Evolutionary conservation across 345 rosid species (phyloP).

Genomic region (Hirschfeldia incana): DNA sequence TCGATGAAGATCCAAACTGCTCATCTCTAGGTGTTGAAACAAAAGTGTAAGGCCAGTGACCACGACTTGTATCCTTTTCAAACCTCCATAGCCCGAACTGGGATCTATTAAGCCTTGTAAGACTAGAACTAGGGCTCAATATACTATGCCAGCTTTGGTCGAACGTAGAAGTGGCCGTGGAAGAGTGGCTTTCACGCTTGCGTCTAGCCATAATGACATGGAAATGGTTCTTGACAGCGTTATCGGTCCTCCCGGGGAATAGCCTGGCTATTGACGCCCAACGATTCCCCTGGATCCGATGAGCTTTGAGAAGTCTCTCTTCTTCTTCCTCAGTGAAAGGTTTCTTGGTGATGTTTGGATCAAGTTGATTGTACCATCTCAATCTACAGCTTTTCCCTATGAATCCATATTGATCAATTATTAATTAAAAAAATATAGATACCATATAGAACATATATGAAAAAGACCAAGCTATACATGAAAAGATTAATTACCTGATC

Average conservation of each 20-base stretch:
- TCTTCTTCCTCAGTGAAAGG: slow-evolving; percentile 72
- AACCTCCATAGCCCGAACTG: slow-evolving; percentile 41
- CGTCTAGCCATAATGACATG: slow-evolving; percentile 71
- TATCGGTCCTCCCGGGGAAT: slow-evolving; percentile 69
- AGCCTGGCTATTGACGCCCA: slow-evolving; percentile 62
- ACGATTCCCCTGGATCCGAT: slow-evolving; percentile 62
- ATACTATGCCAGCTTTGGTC: slow-evolving; percentile 26
- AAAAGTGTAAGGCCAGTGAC: slow-evolving; percentile 29
- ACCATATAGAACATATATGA: neutral
- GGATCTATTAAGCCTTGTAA: slow-evolving; percentile 29
- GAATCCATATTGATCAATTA: neutral
- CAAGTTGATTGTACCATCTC: slow-evolving; percentile 81
- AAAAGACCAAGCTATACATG: neutral
- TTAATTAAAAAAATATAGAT: neutral
- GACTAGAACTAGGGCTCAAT: slow-evolving; percentile 22
- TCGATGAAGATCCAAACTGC: slow-evolving; percentile 35
- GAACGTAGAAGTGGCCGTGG: slow-evolving; percentile 11
- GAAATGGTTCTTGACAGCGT: slow-evolving; percentile 73
- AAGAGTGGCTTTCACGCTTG: slow-evolving; percentile 47
- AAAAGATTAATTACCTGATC: slow-evolving; percentile 53
- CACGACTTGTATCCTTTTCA: slow-evolving; percentile 16
- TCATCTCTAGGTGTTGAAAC: slow-evolving; percentile 16
- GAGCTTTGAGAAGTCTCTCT: slow-evolving; percentile 56
- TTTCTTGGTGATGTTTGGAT: slow-evolving; percentile 61
- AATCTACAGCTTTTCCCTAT: slow-evolving; percentile 73